These are phyloP conservation scores for Phoenix roebelenii DNA, from an alignment of 176 grass and related monocot species.

Conservation along the genomic window DNA sequence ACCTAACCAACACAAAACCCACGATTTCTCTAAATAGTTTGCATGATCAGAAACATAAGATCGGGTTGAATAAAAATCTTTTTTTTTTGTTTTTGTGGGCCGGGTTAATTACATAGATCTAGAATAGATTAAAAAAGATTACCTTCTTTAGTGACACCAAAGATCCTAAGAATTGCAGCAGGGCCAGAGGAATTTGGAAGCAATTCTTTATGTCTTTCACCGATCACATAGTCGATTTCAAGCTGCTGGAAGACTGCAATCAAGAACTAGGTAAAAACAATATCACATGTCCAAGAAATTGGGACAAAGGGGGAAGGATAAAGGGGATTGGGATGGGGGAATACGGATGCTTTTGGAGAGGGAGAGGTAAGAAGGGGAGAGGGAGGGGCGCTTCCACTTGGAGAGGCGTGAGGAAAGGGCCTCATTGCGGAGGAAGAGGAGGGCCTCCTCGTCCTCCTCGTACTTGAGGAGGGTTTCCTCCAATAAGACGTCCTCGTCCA, in stretches of 20 bases:
- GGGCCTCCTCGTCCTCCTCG: constrained; percentile 69
- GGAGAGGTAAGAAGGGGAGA: constrained; percentile 36
- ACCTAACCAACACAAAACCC: constrained; percentile 35
- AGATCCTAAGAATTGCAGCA: constrained; percentile 83
- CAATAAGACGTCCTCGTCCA: constrained; percentile 89
- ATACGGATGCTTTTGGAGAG: constrained; percentile 37
- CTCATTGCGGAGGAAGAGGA: constrained; percentile 58
- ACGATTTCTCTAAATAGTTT: constrained; percentile 7
- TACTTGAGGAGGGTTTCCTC: constrained; percentile 53
- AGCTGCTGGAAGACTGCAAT: constrained; percentile 90
- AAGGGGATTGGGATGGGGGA: neutral
- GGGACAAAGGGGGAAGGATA: neutral
- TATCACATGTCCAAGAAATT: neutral
- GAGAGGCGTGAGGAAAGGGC: constrained; percentile 57
- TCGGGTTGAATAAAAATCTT: neutral
- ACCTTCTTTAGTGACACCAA: constrained; percentile 98
- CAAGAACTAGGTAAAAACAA: constrained; percentile 9
- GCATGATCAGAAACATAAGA: neutral
- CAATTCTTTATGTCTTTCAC: constrained; percentile 73
- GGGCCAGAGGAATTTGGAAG: constrained; percentile 70
- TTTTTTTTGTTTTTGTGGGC: too few species aligned
- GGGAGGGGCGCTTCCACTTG: constrained; percentile 70
- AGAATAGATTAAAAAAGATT: too few species aligned
- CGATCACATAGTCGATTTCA: constrained; percentile 92
- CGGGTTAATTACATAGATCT: too few species aligned